Conservation (phyloP, 257 asterid genomes). For the Jacaranda copaia region DNA sequence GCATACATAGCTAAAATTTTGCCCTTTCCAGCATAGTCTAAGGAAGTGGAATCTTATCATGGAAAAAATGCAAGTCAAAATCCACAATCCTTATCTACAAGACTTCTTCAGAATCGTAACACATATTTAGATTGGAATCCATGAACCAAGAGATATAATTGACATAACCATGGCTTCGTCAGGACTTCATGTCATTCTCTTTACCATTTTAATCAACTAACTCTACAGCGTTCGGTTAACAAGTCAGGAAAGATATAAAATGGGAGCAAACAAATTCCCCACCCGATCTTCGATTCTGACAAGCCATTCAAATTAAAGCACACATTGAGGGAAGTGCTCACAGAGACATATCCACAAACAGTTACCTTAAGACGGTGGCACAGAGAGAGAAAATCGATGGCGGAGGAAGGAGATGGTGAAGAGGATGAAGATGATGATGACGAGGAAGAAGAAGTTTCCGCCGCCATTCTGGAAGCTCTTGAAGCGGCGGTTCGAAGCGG, state of each 20-base stretch:
- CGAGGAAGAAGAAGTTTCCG: conserved; percentile 48
- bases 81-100: background rate
- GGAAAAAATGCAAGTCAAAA: conserved; percentile 15
- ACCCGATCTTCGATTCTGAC: background rate
- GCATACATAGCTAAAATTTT: background rate
- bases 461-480: conserved; percentile 59
- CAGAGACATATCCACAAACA: conserved; percentile 16
- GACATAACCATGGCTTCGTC: background rate
- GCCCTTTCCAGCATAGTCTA: background rate
- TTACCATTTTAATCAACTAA: conserved; percentile 17
- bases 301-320: background rate
- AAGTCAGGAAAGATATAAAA: background rate
- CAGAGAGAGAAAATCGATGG: conserved; percentile 91
- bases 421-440: conserved; percentile 41
- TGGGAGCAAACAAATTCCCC: background rate
- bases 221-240: conserved; percentile 14
- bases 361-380: conserved; percentile 92
- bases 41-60: conserved; percentile 17
- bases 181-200: conserved; percentile 3
- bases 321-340: background rate
- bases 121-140: background rate
- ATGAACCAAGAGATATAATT: background rate
- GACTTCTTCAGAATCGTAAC: background rate
- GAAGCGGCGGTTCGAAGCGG: conserved; percentile 45
- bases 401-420: conserved; percentile 74